Percentiles rank a stretch among this genome's conserved stretches.
phyloP scores from a whole-genome alignment of 148 eudicot species.

The Heliosperma pusillum region DNA sequence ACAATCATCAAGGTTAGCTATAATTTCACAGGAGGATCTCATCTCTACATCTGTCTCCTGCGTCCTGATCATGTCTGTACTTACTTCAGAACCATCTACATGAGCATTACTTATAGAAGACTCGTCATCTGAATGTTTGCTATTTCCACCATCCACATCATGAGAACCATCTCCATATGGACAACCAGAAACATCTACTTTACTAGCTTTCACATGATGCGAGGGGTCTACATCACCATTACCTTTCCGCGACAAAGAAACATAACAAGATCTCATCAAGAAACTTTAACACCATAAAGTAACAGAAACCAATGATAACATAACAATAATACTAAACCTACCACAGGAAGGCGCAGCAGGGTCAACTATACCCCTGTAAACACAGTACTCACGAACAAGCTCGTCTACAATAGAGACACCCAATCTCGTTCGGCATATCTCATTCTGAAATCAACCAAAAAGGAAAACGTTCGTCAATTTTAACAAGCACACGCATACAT shows the following conservation, averaged over 20 bases:
- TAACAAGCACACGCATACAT: not conserved
- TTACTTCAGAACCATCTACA: slow-evolving; percentile 47
- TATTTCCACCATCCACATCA: slow-evolving; percentile 38
- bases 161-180: slow-evolving; percentile 39
- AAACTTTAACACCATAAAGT: not conserved
- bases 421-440: slow-evolving; percentile 75
- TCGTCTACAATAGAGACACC: slow-evolving; percentile 65
- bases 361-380: slow-evolving; percentile 84
- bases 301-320: not conserved
- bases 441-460: slow-evolving; percentile 57
- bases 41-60: slow-evolving; percentile 52
- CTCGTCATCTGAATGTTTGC: slow-evolving; percentile 55
- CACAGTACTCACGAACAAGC: slow-evolving; percentile 81
- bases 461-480: slow-evolving; percentile 1
- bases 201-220: slow-evolving; percentile 27
- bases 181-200: slow-evolving; percentile 35
- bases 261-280: not conserved
- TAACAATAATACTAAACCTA: slow-evolving; percentile 18
- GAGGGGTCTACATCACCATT: slow-evolving; percentile 24
- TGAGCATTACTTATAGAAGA: slow-evolving; percentile 42
- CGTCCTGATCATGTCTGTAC: slow-evolving; percentile 36
- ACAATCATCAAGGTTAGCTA: slow-evolving; percentile 61
- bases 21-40: slow-evolving; percentile 50
- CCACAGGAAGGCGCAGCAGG: slow-evolving; percentile 39
- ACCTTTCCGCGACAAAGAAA: slow-evolving; percentile 17